phyloP scores from a whole-genome alignment of 2,329 filamentous ascomycete species.

The Coniochaeta sp. region DNA sequence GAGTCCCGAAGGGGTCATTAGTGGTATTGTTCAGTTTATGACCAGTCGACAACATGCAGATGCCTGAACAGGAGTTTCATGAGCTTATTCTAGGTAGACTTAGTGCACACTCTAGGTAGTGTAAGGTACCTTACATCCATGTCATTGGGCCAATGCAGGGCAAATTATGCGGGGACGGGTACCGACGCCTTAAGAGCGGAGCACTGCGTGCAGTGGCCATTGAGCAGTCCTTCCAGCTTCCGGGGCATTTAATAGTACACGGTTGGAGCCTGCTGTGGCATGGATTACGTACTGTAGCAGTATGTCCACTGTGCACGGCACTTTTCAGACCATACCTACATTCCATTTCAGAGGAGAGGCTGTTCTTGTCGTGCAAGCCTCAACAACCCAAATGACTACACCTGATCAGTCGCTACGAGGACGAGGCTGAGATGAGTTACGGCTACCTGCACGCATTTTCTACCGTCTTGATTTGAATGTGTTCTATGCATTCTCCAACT shows the following conservation, averaged over 20 bases:
- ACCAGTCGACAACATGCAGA: not conserved
- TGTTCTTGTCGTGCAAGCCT: not conserved
- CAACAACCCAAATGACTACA: not conserved
- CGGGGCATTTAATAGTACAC: too few species aligned
- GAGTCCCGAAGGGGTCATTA: conserved; percentile 69
- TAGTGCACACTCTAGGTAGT: too few species aligned
- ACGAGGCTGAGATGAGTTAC: not conserved
- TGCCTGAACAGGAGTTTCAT: not conserved
- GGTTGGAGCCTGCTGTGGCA: too few species aligned
- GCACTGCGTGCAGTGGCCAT: too few species aligned
- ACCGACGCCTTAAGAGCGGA: too few species aligned
- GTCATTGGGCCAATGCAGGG: too few species aligned
- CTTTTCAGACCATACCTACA: too few species aligned
- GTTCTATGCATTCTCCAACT: not conserved
- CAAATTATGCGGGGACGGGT: too few species aligned
- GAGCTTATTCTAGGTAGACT: not conserved
- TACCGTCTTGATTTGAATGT: not conserved
- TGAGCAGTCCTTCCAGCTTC: too few species aligned
- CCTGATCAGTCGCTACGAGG: not conserved
- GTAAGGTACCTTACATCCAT: too few species aligned
- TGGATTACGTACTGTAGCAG: not conserved
- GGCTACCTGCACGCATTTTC: not conserved
- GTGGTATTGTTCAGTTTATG: conserved; percentile 52
- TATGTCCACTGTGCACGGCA: too few species aligned
- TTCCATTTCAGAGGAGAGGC: not conserved